phyloP scores from a whole-genome alignment of 208 protist species.

The Phytomonas serpens region DNA sequence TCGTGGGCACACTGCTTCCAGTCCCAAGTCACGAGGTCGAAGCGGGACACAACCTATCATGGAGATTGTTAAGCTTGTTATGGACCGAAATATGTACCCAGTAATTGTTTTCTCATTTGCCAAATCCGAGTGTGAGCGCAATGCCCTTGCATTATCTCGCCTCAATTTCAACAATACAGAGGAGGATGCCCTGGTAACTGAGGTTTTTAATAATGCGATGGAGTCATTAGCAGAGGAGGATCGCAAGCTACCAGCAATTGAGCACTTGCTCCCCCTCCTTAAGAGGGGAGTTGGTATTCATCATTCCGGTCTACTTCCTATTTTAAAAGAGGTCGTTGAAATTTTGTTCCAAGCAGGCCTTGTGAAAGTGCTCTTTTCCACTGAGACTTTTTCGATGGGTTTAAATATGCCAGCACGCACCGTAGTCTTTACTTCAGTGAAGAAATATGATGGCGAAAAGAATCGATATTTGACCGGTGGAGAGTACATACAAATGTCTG shows the following conservation, averaged over 20 bases:
- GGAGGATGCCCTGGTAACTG: slow-evolving; percentile 90
- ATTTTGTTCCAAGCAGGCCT: slow-evolving; percentile 99
- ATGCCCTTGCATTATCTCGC: slow-evolving; percentile 90
- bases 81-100: slow-evolving; percentile 95
- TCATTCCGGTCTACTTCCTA: slow-evolving; percentile 99
- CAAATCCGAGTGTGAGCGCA: slow-evolving; percentile 97
- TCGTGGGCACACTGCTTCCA: slow-evolving; percentile 16
- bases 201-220: slow-evolving; percentile 95
- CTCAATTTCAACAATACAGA: slow-evolving; percentile 95
- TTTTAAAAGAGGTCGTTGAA: slow-evolving; percentile 99
- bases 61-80: slow-evolving; percentile 96
- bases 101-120: slow-evolving; percentile 99
- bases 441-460: slow-evolving; percentile 98
- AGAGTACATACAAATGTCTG: slow-evolving; percentile 99
- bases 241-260: slow-evolving; percentile 88
- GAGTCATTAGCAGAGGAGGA: slow-evolving; percentile 93
- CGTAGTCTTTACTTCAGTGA: slow-evolving; percentile 97
- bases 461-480: slow-evolving; percentile 93
- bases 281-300: slow-evolving; percentile 98
- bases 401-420: slow-evolving; percentile 99
- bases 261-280: slow-evolving; percentile 94
- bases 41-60: slow-evolving; percentile 58
- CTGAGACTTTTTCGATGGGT: slow-evolving; percentile 99
- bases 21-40: slow-evolving; percentile 16
- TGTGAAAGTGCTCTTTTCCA: slow-evolving; percentile 98